Conservation (phyloP, 116 monocot species). For the Trichopus zeylanicus region DNA sequence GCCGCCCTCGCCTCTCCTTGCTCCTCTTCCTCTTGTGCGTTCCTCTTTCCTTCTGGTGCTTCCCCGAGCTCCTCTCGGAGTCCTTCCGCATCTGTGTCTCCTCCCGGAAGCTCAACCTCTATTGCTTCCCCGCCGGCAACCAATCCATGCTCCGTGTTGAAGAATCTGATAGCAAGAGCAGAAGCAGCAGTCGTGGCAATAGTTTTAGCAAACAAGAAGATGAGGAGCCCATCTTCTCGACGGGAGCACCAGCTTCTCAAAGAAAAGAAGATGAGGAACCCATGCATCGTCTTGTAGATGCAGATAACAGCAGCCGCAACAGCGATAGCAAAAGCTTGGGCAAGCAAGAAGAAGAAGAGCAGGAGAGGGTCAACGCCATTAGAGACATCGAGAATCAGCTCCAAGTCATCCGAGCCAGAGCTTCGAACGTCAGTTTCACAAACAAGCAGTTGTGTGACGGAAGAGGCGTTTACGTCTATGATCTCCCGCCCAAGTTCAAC, state of each 20-base stretch:
- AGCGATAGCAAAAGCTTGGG: too few relatives aligned
- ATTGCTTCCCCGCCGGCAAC: conserved; percentile 37
- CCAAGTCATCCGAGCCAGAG: conserved; percentile 16
- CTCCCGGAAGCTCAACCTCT: conserved; percentile 35
- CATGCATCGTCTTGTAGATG: neutral
- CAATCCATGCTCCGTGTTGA: too few relatives aligned
- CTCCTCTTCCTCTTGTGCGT: conserved; percentile 15
- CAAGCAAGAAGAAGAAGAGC: conserved; percentile 9
- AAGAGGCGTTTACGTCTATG: conserved; percentile 35
- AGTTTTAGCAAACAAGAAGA: too few relatives aligned
- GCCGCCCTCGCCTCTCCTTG: conserved; percentile 3
- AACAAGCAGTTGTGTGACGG: conserved; percentile 14
- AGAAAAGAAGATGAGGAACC: neutral
- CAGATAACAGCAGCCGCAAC: neutral
- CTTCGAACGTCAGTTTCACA: neutral
- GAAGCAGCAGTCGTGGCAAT: too few relatives aligned
- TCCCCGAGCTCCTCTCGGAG: conserved; percentile 9
- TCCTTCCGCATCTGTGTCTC: conserved; percentile 49
- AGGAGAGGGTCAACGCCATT: conserved; percentile 4
- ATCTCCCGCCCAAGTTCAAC: conserved; percentile 56
- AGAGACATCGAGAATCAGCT: conserved; percentile 18
- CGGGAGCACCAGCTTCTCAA: neutral
- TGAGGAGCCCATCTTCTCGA: too few relatives aligned
- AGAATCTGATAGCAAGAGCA: too few relatives aligned
- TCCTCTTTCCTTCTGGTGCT: conserved; percentile 24